Evolutionary conservation across 495 filamentous ascomycete species (phyloP), one percentile per base, ranked within the genome.

Genomic region (Penicillium alfredii): DNA sequence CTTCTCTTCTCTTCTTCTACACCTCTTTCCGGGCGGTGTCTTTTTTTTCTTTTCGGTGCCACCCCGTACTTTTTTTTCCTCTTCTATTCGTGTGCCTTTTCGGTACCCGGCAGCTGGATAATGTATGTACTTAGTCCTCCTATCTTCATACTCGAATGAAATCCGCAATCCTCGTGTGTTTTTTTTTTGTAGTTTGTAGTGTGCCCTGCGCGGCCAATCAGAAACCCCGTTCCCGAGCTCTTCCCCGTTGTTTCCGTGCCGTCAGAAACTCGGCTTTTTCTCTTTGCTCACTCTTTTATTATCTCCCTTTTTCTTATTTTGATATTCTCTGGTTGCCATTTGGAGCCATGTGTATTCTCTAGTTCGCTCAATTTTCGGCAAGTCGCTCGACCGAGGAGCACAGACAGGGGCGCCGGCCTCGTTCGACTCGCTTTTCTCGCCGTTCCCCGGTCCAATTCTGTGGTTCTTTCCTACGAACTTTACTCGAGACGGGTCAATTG

Each of bases 91-190:
- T 51, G 53, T 62, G 48, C 47, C 52, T 55, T 52, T 46, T 38
- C 43, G 46, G 51, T 55, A 53, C 33, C 40, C 55, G 56, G 42
- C 55, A 66, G 58, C 58, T 61, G 60, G 58, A 61, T 66, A 64
- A 68, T 68, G 61, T 65, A 64, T 68, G 54, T 68, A 66, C 49
- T 51, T 63, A 64, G 58, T 66, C 50, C 53, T 51, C 51, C 50
- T 53, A 47, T 57, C 44, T 51, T 53, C 22, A 24, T 18, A 13
- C 25, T 37, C 27, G 36, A 39, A 35, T 34, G 30, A 41, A 45
- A 36, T 42, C 16, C 34, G 31, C 28, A 42, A 42, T 39, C 29
- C 36, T n/a, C n/a, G n/a, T 18, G 6, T 30, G 6, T 17, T 12
- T n/a, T 8, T 29, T 27, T 37, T 29, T 23, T 18, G 1, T 28